Base-by-base conservation (phyloP, 495 filamentous ascomycete species). In the Penicillium angulare region DNA sequence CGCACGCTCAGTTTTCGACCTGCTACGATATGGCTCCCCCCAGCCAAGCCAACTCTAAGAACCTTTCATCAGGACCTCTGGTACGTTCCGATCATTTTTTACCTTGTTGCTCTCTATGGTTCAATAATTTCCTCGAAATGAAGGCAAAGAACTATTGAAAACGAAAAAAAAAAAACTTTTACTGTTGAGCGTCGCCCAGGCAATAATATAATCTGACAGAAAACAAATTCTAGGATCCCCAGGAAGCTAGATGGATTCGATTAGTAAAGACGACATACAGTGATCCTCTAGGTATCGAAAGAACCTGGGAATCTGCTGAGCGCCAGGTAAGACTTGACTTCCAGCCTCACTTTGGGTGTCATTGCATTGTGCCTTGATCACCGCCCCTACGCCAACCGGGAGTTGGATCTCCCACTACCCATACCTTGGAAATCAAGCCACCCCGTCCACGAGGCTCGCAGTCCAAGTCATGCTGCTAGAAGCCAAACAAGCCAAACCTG, bases 271-370 rank as follows among this genome's bases (percentile, higher is more conserved):
- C 84, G 22, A 90, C 80, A 12, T 95, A 92, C 62, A 73, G 64
- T 29, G 89, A 93, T 55, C 85, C 86, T 1, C 76, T 82, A 7
- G 86, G 84, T 21, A 74, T 82, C 13, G 71, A 79, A 43, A 78
- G 89, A 47, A 88, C 82, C 27, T 93, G 89, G 89, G 89, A 95
- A 63, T 88, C 85, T 3, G 87, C 86, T 12, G 89, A 93, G 65
- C 78, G 89, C 10, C 77, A 74, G 56, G 77, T 78, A 68, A 66
- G 64, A 57, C 31, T 22, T 43, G n/a, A 35, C 53, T 40, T 31
- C n/a, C n/a, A n/a, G 41, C 39, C 46, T 43, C 40, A 26, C 41
- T 29, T 45, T 27, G 16, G 26, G 43, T 39, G 8, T 35, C 27
- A 39, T 24, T 43, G 33, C 42, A 43, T 21, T 24, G 20, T 23